Conservation (phyloP, 805 yeast species). For the Nakazawaea wickerhamii region DNA sequence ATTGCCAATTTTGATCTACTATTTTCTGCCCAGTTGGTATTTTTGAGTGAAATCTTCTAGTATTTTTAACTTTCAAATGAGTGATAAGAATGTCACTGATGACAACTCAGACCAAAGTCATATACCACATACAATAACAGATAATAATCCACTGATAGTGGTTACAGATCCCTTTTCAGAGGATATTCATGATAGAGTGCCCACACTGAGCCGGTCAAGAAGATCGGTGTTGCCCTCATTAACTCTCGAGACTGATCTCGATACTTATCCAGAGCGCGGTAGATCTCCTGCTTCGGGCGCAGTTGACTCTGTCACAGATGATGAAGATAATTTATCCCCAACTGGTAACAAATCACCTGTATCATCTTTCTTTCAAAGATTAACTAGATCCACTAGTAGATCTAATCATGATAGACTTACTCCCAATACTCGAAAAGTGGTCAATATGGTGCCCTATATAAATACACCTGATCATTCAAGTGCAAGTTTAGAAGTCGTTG, state of each 20-base stretch:
- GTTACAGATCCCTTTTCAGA: neutral
- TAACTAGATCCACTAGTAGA: neutral
- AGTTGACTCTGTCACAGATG: neutral
- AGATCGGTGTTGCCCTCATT: neutral
- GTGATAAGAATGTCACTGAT: neutral
- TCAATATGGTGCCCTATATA: constrained; percentile 9
- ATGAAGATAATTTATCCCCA: neutral
- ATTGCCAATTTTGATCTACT: too few species aligned
- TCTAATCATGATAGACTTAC: neutral
- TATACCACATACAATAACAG: neutral
- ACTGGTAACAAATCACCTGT: neutral
- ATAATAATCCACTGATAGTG: neutral
- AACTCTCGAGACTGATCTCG: neutral
- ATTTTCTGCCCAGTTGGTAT: too few species aligned
- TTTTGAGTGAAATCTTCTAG: too few species aligned
- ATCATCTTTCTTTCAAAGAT: constrained; percentile 1
- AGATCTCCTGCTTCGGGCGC: neutral
- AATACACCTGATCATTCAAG: neutral
- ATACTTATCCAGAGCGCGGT: neutral
- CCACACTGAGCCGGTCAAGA: neutral
- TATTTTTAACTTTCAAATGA: neutral
- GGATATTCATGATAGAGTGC: neutral
- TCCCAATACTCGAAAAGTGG: neutral
- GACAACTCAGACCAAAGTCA: neutral
- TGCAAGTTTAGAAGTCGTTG: neutral